Evolutionary conservation across 495 filamentous ascomycete genomes (phyloP), one percentile per base, ranked within the genome.

Genomic region (Massariosphaeria phaeospora): DNA sequence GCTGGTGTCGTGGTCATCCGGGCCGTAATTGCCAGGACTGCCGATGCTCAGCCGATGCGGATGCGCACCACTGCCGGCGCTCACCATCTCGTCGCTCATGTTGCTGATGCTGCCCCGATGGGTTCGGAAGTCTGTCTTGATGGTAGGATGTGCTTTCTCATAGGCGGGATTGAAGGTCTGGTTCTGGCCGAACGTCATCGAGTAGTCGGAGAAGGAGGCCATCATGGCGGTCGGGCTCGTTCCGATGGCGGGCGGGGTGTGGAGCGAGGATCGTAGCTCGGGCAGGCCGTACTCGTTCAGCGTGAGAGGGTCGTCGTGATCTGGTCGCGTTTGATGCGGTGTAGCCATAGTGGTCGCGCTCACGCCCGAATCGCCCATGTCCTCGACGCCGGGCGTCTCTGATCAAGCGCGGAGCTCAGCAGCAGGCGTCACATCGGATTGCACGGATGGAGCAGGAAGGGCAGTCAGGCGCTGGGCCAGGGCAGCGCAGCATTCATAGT

Each of bases 1-100:
- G 25, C 55, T 59, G 15, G 61, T 59, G 20, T 63, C 55, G 45
- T 43, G 24, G 3, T 43, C 59, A 30, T 63, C 61, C 24, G 52
- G 52, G 15, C 39, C 43, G 21, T 45, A 44, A 29, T 63, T 49
- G 8, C 41, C 47, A 20, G 41, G 15, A 35, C 55, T 63, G 45
- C 55, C 43, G 27, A 59, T 59, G 46, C 61, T 63, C 53, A 63
- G 30, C 6, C 61, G 61, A 34, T 63, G 61, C 5, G 49, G 55
- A 30, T 51, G 44, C 20, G 55, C 61, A 36, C 44, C 51, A 29
- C 48, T 53, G 17, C 35, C 30, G 6, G 9, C 49, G 41, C 46
- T 57, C n/a, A 55, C 36, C 31, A 51, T 52, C 25, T 54, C 61
- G 6, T 63, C 61, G 61, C 49, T 50, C 17, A 55, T 6, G 20